Conservation (phyloP, 306 rosid species). For the Quercus dentata region DNA sequence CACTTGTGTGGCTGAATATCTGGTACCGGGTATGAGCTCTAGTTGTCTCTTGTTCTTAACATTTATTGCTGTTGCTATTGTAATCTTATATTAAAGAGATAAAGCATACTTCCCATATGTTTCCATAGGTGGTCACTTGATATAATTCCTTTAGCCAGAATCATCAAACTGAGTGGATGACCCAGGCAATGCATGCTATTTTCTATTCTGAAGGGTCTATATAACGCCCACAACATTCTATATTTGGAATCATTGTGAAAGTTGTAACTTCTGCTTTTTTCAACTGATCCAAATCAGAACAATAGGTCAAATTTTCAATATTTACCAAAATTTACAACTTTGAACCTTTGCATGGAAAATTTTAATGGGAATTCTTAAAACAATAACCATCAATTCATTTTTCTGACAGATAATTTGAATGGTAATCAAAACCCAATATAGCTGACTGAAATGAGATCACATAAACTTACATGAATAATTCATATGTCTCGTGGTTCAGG, state of each 20-base stretch:
- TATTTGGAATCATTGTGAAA: neutral
- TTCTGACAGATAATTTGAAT: neutral
- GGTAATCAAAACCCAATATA: neutral
- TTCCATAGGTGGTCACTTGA: neutral
- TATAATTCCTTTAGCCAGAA: neutral
- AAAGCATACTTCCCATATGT: neutral
- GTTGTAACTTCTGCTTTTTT: neutral
- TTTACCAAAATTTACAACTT: neutral
- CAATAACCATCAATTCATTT: neutral
- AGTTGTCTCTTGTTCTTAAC: neutral
- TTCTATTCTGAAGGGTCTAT: neutral
- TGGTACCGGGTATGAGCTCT: conserved; percentile 87
- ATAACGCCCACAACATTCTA: neutral
- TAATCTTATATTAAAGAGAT: neutral
- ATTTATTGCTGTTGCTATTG: neutral
- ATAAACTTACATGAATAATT: neutral
- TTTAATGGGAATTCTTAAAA: neutral
- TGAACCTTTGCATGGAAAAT: neutral
- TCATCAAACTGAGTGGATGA: neutral
- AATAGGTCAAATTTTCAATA: neutral
- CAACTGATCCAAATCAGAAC: neutral
- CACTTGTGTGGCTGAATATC: conserved; percentile 80
- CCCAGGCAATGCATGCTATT: neutral
- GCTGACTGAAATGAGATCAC: neutral
- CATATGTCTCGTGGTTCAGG: conserved; percentile 35